Evolutionary conservation across 345 rosid genomes (phyloP).

Genomic region (Fremontodendron californicum): DNA sequence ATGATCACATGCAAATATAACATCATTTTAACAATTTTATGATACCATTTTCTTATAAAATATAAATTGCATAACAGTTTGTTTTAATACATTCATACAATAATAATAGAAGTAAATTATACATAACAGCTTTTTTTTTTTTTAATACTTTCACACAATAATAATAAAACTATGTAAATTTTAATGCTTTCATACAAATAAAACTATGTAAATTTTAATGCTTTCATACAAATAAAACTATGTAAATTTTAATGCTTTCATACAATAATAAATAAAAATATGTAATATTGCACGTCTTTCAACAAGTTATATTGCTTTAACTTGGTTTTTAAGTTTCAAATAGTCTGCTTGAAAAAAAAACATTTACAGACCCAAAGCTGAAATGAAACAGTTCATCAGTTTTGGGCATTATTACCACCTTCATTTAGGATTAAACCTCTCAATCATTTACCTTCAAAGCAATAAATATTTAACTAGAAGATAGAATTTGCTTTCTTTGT

Average conservation of each 20-base stretch:
- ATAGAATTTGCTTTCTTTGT: background rate
- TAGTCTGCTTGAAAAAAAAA: background rate
- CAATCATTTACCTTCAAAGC: constrained; percentile 17
- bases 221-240: too few species aligned
- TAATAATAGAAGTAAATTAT: too few species aligned
- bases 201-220: too few species aligned
- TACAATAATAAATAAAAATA: too few species aligned
- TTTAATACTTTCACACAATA: too few species aligned
- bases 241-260: background rate
- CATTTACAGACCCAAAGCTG: background rate
- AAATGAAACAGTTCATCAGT: constrained; percentile 10
- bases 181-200: too few species aligned
- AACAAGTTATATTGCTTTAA: background rate
- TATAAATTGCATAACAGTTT: background rate
- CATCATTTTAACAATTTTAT: background rate
- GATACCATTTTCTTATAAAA: background rate
- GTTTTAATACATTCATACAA: too few species aligned
- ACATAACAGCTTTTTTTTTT: too few species aligned
- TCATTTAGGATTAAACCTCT: background rate
- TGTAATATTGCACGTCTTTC: constrained; percentile 20
- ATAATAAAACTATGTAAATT: too few species aligned
- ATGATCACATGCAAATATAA: too few species aligned
- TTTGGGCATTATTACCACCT: background rate
- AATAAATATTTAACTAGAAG: background rate
- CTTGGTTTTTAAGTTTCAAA: background rate